These are phyloP conservation scores for Protea cynaroides DNA, from an alignment of 164 flowering plant genomes.

Conservation along the genomic window DNA sequence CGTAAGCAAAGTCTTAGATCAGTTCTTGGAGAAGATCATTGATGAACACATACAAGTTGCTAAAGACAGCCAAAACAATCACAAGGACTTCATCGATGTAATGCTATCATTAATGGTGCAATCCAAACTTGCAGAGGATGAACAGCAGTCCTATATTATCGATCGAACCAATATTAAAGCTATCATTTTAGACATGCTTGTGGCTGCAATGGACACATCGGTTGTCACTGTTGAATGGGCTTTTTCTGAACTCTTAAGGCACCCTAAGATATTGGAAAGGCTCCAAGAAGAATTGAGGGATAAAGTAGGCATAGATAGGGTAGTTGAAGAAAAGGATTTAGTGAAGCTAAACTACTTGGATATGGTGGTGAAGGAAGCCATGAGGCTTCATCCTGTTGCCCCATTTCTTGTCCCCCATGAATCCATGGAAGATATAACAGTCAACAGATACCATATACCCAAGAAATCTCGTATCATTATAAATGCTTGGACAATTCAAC, in stretches of 20 bases:
- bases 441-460: conserved; percentile 20
- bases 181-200: not conserved
- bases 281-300: conserved; percentile 17
- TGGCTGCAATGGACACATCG: not conserved
- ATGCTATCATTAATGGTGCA: conserved; percentile 8
- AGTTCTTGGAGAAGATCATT: conserved; percentile 12
- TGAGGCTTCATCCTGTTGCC: conserved; percentile 29
- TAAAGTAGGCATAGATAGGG: conserved; percentile 13
- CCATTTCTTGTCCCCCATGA: conserved; percentile 30
- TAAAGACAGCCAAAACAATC: not conserved
- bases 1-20: not conserved
- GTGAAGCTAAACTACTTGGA: conserved; percentile 18
- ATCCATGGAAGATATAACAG: conserved; percentile 17
- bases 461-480: conserved; percentile 21
- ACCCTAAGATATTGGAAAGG: conserved; percentile 3
- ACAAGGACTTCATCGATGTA: conserved; percentile 11
- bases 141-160: not conserved
- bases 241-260: not conserved
- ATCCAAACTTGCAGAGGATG: not conserved
- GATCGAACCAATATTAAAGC: conserved; percentile 12
- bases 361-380: conserved; percentile 29
- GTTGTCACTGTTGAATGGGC: not conserved
- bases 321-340: conserved; percentile 25
- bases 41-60: conserved; percentile 12
- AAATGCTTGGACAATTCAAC: conserved; percentile 28